Evolutionary conservation across 768 basidiomycete genomes (phyloP).

Genomic region (Kwoniella shandongensis): DNA sequence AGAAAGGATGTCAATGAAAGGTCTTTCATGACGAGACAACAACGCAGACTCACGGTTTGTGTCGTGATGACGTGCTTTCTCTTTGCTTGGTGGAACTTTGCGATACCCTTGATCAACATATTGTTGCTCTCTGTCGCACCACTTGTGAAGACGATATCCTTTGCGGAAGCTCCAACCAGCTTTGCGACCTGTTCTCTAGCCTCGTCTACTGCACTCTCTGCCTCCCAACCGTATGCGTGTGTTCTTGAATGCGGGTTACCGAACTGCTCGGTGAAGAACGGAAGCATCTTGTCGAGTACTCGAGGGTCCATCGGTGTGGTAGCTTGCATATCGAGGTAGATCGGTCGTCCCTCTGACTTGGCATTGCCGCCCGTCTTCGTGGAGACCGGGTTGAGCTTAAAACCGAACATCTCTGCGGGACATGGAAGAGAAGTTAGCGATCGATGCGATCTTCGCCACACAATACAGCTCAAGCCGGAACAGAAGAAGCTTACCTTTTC

Average conservation of each 20-base stretch:
- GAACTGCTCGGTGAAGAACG: slow-evolving; percentile 89
- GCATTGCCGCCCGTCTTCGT: slow-evolving; percentile 49
- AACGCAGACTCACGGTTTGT: slow-evolving; percentile 68
- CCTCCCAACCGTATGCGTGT: slow-evolving; percentile 99
- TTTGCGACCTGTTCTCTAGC: slow-evolving; percentile 91
- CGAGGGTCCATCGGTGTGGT: slow-evolving; percentile 97
- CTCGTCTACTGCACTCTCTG: slow-evolving; percentile 88
- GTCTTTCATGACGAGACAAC: not conserved
- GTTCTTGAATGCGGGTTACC: slow-evolving; percentile 98
- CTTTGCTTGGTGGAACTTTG: slow-evolving; percentile 89
- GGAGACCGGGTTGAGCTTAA: slow-evolving; percentile 48
- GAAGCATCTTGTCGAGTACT: slow-evolving; percentile 94
- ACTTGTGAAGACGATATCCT: slow-evolving; percentile 96
- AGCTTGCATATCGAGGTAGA: slow-evolving; percentile 98
- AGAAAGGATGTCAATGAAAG: slow-evolving; percentile 8
- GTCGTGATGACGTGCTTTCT: slow-evolving; percentile 91
- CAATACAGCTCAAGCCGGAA: no score
- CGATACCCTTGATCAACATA: slow-evolving; percentile 94
- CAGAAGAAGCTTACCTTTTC: slow-evolving; percentile 47
- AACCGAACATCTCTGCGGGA: slow-evolving; percentile 49
- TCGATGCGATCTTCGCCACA: no score
- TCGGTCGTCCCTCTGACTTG: slow-evolving; percentile 63
- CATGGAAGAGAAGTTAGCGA: not conserved
- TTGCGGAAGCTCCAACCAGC: slow-evolving; percentile 87
- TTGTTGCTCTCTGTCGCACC: slow-evolving; percentile 98